phyloP scores from a whole-genome alignment of 208 protist species.

The Entamoeba invadens region DNA sequence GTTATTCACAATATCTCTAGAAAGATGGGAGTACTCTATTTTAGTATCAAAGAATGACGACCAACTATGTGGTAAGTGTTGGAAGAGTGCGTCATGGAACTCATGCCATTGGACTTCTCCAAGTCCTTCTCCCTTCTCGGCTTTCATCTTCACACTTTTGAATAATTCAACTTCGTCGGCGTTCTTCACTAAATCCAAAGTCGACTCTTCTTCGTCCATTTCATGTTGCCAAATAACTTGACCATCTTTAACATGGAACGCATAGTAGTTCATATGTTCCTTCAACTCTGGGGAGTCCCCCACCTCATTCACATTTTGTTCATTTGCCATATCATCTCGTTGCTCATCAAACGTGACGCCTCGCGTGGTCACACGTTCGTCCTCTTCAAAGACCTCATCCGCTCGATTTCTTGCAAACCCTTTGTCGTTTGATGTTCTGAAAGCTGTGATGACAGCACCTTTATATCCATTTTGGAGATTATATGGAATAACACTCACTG shows the following conservation, averaged over 20 bases:
- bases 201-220: not conserved
- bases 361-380: not conserved
- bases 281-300: not conserved
- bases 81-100: not conserved
- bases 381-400: not conserved
- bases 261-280: not conserved
- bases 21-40: not conserved
- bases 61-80: not conserved
- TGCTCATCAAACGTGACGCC: not conserved
- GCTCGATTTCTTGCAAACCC: not conserved
- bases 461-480: not conserved
- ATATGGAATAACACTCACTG: not conserved
- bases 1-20: not conserved
- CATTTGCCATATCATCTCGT: not conserved
- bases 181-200: not conserved
- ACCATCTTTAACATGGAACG: not conserved
- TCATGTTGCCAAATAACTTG: not conserved
- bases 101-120: not conserved
- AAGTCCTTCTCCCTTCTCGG: not conserved
- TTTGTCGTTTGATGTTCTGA: not conserved
- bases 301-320: too few relatives aligned
- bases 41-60: not conserved
- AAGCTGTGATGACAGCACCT: not conserved
- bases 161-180: not conserved
- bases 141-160: not conserved